Percentiles rank a stretch among this genome's conserved stretches.
Evolutionary conservation across 345 rosid species (phyloP).

Genomic region (Aquilaria malaccensis): DNA sequence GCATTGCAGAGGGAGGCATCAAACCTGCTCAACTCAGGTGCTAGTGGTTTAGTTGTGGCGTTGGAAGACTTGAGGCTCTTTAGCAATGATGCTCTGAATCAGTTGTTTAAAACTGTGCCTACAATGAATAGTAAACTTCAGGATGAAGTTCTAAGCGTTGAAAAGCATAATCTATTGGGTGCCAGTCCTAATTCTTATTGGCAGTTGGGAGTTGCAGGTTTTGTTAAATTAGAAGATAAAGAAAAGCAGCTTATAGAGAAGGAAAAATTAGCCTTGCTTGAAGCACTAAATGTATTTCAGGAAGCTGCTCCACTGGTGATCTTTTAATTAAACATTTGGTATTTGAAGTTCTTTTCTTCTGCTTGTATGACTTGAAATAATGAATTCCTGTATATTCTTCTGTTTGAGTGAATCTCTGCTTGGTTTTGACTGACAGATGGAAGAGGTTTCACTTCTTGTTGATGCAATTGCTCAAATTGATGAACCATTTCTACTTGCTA

Average conservation of each 20-base stretch:
- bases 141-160: conserved; percentile 19
- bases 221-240: conserved; percentile 56
- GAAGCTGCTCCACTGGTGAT: conserved; percentile 96
- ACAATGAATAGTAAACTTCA: conserved; percentile 18
- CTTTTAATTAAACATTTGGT: conserved; percentile 44
- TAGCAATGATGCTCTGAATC: conserved; percentile 36
- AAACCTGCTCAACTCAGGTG: conserved; percentile 40
- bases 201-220: conserved; percentile 40
- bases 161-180: conserved; percentile 17
- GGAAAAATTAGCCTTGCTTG: conserved; percentile 58
- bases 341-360: conserved; percentile 28
- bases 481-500: conserved; percentile 93
- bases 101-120: conserved; percentile 30
- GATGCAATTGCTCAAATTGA: conserved; percentile 88
- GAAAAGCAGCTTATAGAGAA: conserved; percentile 56
- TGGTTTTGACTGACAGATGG: conserved; percentile 57
- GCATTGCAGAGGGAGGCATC: conserved; percentile 26
- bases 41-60: conserved; percentile 74
- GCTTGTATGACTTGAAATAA: conserved; percentile 20
- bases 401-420: conserved; percentile 29
- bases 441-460: conserved; percentile 86
- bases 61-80: conserved; percentile 58
- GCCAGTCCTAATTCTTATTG: conserved; percentile 19
- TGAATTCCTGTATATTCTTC: conserved; percentile 15
- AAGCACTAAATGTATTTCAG: conserved; percentile 58